Conservation (phyloP, 1,284 basidiomycete species). For the Coniophora puteana region DNA sequence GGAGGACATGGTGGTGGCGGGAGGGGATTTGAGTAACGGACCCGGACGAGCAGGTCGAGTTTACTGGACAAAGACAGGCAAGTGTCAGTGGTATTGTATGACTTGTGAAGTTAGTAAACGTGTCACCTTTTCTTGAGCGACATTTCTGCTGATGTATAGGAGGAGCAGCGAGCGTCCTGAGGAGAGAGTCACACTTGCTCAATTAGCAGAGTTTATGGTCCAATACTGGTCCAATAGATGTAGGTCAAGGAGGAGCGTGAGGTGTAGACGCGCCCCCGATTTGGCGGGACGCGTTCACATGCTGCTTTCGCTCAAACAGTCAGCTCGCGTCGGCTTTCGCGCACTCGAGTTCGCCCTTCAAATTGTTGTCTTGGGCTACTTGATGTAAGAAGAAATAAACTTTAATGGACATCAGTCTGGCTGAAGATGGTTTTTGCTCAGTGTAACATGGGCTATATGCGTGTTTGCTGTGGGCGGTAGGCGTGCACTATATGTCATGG, state of each 20-base stretch:
- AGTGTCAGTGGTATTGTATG: too few relatives aligned
- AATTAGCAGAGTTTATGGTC: too few relatives aligned
- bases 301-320: too few relatives aligned
- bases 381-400: conserved; percentile 1
- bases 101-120: background rate
- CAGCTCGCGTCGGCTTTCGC: too few relatives aligned
- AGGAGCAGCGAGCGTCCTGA: too few relatives aligned
- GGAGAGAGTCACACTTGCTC: too few relatives aligned
- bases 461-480: conserved; percentile 37
- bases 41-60: conserved; percentile 86
- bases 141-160: too few relatives aligned
- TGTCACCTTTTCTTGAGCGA: too few relatives aligned
- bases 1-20: conserved; percentile 94
- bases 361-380: background rate
- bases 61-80: conserved; percentile 41
- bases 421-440: conserved; percentile 36
- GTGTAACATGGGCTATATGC: conserved; percentile 34
- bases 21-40: conserved; percentile 89
- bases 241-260: too few relatives aligned
- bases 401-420: conserved; percentile 8
- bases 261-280: too few relatives aligned
- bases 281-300: too few relatives aligned
- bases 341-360: background rate
- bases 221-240: too few relatives aligned
- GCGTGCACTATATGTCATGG: conserved; percentile 8